Percentiles rank a stretch among this genome's conserved stretches.
phyloP scores from a whole-genome alignment of 345 rosid genomes.

The Theobroma cacao region DNA sequence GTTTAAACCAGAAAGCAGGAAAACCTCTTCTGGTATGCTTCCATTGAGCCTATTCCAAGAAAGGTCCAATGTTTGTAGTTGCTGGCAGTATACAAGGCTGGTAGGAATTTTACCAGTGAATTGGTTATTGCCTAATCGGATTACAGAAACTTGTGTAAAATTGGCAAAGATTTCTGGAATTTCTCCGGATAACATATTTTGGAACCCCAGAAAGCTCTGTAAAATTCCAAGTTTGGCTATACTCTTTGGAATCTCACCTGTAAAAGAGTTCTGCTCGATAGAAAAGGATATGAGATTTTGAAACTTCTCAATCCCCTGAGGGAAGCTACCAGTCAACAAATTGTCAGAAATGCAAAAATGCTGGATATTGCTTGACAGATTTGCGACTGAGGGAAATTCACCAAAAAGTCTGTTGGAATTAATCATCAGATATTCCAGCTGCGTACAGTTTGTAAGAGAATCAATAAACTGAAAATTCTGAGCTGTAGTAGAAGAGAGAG shows the following conservation, averaged over 20 bases:
- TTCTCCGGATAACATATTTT: not conserved
- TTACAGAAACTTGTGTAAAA: not conserved
- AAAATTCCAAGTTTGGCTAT: not conserved
- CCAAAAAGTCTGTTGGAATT: conserved; percentile 13
- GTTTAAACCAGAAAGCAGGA: not conserved
- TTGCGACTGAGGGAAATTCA: conserved; percentile 15
- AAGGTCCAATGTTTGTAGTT: not conserved
- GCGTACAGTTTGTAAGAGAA: conserved; percentile 13
- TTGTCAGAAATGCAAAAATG: not conserved
- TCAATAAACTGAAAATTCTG: conserved; percentile 8
- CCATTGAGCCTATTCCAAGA: conserved; percentile 16
- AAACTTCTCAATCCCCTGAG: conserved; percentile 6
- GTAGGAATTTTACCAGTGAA: conserved; percentile 12
- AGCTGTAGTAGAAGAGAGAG: conserved; percentile 4
- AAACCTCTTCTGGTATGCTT: conserved; percentile 1
- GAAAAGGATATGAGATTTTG: conserved; percentile 7
- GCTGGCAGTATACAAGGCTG: not conserved
- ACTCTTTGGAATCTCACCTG: conserved; percentile 5
- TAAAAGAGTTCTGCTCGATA: not conserved
- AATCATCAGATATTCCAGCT: not conserved
- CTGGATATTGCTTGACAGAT: not conserved
- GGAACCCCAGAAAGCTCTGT: not conserved
- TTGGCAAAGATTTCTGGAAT: conserved; percentile 14
- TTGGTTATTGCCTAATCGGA: conserved; percentile 1
- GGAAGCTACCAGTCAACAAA: conserved; percentile 4